Evolutionary conservation across 2,329 filamentous ascomycete genomes (phyloP).

Genomic region (Teratosphaeria destructans): DNA sequence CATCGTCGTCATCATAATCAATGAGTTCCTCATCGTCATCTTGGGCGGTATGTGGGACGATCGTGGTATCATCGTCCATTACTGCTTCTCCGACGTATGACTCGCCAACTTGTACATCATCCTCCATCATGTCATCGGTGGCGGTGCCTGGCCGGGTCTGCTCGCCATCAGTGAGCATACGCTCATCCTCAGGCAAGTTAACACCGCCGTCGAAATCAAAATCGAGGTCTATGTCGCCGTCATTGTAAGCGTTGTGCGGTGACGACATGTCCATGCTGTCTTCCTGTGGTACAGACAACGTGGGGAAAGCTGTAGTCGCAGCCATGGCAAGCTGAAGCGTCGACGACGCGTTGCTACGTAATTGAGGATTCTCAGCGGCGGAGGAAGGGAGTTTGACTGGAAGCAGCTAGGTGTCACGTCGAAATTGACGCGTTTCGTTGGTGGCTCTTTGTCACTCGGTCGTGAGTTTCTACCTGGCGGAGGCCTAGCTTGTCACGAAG

Average conservation of each 20-base stretch:
- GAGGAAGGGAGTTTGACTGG: background rate
- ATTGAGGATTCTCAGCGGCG: background rate
- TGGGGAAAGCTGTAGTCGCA: conserved; percentile 14
- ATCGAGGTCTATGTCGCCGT: conserved; percentile 50
- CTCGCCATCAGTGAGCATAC: conserved; percentile 46
- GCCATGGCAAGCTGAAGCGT: conserved; percentile 10
- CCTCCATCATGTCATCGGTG: conserved; percentile 25
- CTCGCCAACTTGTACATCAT: conserved; percentile 16
- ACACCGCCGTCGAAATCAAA: conserved; percentile 29
- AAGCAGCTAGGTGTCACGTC: background rate
- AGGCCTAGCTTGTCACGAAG: background rate
- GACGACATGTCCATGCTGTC: conserved; percentile 49
- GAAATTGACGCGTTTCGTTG: background rate
- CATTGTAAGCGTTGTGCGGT: conserved; percentile 29
- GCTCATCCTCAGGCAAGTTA: conserved; percentile 39
- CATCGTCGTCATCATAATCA: conserved; percentile 26
- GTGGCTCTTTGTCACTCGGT: background rate
- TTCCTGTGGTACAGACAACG: conserved; percentile 19
- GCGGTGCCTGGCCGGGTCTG: conserved; percentile 29
- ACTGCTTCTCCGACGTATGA: conserved; percentile 24
- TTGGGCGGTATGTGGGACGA: conserved; percentile 5
- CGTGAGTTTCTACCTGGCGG: background rate
- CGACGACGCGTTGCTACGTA: background rate
- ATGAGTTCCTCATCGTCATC: conserved; percentile 27
- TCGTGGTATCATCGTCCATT: conserved; percentile 21